Evolutionary conservation across 805 yeast species (phyloP).

Genomic region (Monosporozyma servazzii): DNA sequence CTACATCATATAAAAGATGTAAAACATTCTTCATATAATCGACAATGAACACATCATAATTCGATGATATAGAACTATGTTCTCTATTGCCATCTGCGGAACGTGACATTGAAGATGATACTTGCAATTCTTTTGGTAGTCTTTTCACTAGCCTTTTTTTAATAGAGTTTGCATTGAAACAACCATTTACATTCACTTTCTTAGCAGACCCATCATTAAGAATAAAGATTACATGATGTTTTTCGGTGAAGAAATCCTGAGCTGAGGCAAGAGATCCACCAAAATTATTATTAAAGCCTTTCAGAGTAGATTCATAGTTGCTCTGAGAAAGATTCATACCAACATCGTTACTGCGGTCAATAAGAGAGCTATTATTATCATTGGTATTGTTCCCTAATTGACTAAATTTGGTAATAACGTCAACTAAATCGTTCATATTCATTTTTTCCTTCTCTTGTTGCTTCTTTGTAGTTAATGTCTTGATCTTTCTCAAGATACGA

Average conservation of each 20-base stretch:
- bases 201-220: slow-evolving; percentile 65
- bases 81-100: not conserved
- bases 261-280: slow-evolving; percentile 3
- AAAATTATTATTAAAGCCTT: slow-evolving; percentile 5
- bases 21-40: slow-evolving; percentile 33
- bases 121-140: slow-evolving; percentile 29
- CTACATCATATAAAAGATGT: slow-evolving; percentile 60
- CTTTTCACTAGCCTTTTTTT: slow-evolving; percentile 58
- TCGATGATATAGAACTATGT: not conserved
- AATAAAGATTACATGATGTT: slow-evolving; percentile 52
- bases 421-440: slow-evolving; percentile 11
- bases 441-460: not conserved
- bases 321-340: not conserved
- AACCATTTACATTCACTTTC: slow-evolving; percentile 62
- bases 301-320: slow-evolving; percentile 1
- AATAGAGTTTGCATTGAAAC: slow-evolving; percentile 72
- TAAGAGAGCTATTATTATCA: not conserved
- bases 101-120: slow-evolving; percentile 7
- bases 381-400: slow-evolving; percentile 5
- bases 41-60: slow-evolving; percentile 54
- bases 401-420: slow-evolving; percentile 18
- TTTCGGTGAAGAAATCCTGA: slow-evolving; percentile 31
- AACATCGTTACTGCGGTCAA: not conserved
- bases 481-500: slow-evolving; percentile 39
- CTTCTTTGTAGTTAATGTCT: not conserved